Conservation (phyloP, 179 eudicot species). For the Heliamphora pulchella region DNA sequence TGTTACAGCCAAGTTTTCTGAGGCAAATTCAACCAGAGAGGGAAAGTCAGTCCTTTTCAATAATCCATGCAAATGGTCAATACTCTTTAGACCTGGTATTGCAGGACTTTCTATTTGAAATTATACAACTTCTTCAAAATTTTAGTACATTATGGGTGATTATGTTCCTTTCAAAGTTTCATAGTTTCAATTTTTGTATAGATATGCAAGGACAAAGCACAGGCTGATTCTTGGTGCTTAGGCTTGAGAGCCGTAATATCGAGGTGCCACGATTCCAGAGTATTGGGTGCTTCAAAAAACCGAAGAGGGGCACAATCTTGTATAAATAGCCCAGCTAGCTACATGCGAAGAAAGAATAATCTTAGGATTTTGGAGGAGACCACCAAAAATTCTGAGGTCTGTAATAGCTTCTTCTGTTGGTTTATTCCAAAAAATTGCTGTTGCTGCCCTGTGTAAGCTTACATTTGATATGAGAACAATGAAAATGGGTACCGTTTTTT, state of each 20-base stretch:
- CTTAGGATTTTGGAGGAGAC: constrained; percentile 27
- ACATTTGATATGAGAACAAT: background rate
- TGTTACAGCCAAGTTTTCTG: constrained; percentile 20
- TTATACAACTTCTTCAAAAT: background rate
- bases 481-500: background rate
- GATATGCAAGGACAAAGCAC: constrained; percentile 41
- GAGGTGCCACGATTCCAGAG: constrained; percentile 17
- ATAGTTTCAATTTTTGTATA: constrained; percentile 6
- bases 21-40: constrained; percentile 33
- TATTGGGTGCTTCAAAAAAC: constrained; percentile 13
- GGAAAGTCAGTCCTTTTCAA: constrained; percentile 35
- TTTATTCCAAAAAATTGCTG: background rate
- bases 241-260: constrained; percentile 36
- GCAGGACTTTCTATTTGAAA: background rate
- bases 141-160: background rate
- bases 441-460: background rate
- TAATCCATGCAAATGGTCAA: constrained; percentile 26
- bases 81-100: constrained; percentile 39
- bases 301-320: constrained; percentile 34
- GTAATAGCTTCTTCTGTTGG: background rate
- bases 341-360: constrained; percentile 29
- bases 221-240: constrained; percentile 37
- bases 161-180: background rate
- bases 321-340: constrained; percentile 34
- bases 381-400: constrained; percentile 27